Conservation (phyloP, 306 rosid genomes). For the Fragaria iinumae region DNA sequence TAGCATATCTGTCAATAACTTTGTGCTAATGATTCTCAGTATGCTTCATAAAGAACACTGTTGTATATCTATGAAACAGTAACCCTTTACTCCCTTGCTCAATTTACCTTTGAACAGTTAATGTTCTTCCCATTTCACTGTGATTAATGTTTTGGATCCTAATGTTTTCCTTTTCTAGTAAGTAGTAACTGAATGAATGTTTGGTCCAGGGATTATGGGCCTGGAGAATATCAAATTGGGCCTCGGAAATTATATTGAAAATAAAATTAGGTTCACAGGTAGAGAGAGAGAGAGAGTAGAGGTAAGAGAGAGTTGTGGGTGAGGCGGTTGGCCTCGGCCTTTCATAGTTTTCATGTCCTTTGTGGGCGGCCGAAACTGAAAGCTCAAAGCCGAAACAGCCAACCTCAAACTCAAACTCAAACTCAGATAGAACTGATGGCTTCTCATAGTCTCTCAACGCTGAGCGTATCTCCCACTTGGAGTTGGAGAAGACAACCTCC, state of each 20-base stretch:
- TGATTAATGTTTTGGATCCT: no score
- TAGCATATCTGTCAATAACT: background rate
- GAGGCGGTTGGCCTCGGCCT: slow-evolving; percentile 25
- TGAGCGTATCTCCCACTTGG: background rate
- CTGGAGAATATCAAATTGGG: background rate
- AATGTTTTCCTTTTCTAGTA: no score
- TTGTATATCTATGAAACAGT: no score
- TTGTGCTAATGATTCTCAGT: background rate
- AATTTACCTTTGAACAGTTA: no score
- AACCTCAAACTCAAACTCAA: background rate
- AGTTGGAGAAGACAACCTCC: slow-evolving; percentile 4
- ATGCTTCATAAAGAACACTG: background rate
- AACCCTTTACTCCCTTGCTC: no score
- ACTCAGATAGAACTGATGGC: slow-evolving; percentile 1
- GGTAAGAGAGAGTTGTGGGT: background rate
- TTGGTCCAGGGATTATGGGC: slow-evolving; percentile 1
- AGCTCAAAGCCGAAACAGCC: slow-evolving; percentile 2
- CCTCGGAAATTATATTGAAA: background rate
- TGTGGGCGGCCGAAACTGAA: slow-evolving; percentile 12
- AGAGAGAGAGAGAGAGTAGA: background rate
- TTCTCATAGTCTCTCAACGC: slow-evolving; percentile 4
- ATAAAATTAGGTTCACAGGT: background rate
- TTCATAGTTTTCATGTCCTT: background rate
- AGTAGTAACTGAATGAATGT: background rate
- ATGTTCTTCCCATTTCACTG: no score